Conservation (phyloP, 306 rosid species). For the Sindora glabra region DNA sequence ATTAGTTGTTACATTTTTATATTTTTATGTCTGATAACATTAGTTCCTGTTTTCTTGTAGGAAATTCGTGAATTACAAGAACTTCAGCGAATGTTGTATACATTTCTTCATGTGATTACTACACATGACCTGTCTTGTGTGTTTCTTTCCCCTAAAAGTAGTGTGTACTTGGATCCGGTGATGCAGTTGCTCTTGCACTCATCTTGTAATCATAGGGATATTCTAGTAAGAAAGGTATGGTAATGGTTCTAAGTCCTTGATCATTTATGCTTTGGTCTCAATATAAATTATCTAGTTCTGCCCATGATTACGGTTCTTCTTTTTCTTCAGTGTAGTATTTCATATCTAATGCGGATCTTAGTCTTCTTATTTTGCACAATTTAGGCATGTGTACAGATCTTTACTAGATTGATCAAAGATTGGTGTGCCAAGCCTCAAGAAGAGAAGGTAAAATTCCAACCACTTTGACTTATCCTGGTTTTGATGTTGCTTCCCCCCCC, state of each 20-base stretch:
- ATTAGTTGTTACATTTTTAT: not conserved
- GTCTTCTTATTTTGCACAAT: no score
- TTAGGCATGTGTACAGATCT: conserved; percentile 91
- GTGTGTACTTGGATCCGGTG: conserved; percentile 58
- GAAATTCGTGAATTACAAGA: conserved; percentile 96
- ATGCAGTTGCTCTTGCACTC: conserved; percentile 80
- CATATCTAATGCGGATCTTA: no score
- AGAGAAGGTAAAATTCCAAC: conserved; percentile 56
- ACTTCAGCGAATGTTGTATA: conserved; percentile 73
- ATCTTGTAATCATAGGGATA: conserved; percentile 83
- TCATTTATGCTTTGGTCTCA: no score
- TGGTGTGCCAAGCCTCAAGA: conserved; percentile 74
- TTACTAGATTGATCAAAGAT: conserved; percentile 74
- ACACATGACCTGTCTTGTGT: conserved; percentile 71
- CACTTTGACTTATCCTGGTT: not conserved
- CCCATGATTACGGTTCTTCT: conserved; percentile 3
- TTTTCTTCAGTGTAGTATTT: not conserved
- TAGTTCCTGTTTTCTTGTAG: conserved; percentile 24
- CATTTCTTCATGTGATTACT: conserved; percentile 86
- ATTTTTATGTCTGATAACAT: conserved; percentile 5
- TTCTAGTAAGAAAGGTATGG: conserved; percentile 80
- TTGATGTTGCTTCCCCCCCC: not conserved
- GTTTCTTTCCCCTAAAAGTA: conserved; percentile 79
- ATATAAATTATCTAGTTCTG: no score
- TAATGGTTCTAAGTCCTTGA: conserved; percentile 6